These are phyloP conservation scores for Russula sp. DNA, from an alignment of 768 basidiomycete genomes.

Conservation along the genomic window DNA sequence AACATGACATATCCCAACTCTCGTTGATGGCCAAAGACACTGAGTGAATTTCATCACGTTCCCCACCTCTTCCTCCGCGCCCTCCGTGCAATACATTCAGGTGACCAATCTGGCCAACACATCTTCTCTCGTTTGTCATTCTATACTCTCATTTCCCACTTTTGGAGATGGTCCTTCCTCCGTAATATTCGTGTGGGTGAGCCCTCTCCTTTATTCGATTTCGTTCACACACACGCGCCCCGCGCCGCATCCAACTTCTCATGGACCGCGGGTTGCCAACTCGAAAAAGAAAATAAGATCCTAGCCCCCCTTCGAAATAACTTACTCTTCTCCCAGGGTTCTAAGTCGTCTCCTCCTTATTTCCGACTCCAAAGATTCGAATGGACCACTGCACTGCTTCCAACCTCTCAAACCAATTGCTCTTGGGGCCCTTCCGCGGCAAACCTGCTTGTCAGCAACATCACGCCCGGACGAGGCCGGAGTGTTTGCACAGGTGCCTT, in stretches of 20 bases:
- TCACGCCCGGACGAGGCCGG: slow-evolving; percentile 48
- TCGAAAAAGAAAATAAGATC: slow-evolving; percentile 5
- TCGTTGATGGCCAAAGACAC: slow-evolving; percentile 66
- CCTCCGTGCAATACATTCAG: slow-evolving; percentile 39
- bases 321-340: slow-evolving; percentile 57
- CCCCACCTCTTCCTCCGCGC: slow-evolving; percentile 1
- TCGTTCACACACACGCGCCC: slow-evolving; percentile 7
- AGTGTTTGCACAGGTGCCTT: slow-evolving; percentile 89
- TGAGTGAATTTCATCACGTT: slow-evolving; percentile 54
- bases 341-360: slow-evolving; percentile 68
- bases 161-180: slow-evolving; percentile 65
- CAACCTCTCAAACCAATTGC: slow-evolving; percentile 39
- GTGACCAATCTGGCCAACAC: slow-evolving; percentile 87
- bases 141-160: slow-evolving; percentile 64
- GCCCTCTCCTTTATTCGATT: slow-evolving; percentile 35
- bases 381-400: slow-evolving; percentile 12
- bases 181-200: slow-evolving; percentile 93
- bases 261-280: slow-evolving; percentile 29
- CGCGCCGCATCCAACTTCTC: slow-evolving; percentile 9
- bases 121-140: slow-evolving; percentile 74
- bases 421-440: slow-evolving; percentile 85
- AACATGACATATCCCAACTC: slow-evolving; percentile 56
- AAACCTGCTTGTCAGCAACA: slow-evolving; percentile 84
- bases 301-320: slow-evolving; percentile 35
- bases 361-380: slow-evolving; percentile 47